A percentile compares a stretch with the other conserved stretches of the same genome.
These are phyloP conservation scores for Stemphylium vesicarium DNA, from an alignment of 2,329 filamentous ascomycete genomes.

Conservation along the genomic window DNA sequence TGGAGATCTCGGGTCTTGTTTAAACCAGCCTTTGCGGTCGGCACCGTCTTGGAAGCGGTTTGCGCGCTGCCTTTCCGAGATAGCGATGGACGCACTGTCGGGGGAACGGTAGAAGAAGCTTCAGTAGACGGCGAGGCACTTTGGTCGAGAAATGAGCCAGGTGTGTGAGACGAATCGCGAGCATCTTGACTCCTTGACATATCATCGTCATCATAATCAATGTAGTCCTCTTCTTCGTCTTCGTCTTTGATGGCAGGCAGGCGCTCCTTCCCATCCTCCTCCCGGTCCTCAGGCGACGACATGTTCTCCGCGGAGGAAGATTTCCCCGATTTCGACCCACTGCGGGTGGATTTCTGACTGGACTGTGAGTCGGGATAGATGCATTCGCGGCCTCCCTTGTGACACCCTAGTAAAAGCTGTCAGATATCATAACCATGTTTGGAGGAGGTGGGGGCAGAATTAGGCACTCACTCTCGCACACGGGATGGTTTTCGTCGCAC, in stretches of 20 bases:
- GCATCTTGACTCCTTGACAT: conserved; percentile 30
- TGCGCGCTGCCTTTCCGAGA: conserved; percentile 45
- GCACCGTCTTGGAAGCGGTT: conserved; percentile 20
- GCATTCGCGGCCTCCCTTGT: conserved; percentile 90
- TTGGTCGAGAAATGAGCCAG: conserved; percentile 52
- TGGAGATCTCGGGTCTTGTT: conserved; percentile 70
- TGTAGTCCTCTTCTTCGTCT: conserved; percentile 54
- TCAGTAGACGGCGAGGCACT: conserved; percentile 62
- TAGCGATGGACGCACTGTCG: conserved; percentile 35
- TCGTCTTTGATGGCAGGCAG: conserved; percentile 54
- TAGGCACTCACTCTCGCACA: conserved; percentile 72
- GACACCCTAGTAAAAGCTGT: conserved; percentile 67
- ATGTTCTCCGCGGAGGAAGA: conserved; percentile 55
- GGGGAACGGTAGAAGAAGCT: conserved; percentile 45
- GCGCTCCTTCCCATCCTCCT: conserved; percentile 49
- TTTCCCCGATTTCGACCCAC: conserved; percentile 52
- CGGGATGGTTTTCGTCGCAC: conserved; percentile 89
- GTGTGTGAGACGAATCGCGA: conserved; percentile 49
- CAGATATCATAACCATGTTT: conserved; percentile 19
- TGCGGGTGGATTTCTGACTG: conserved; percentile 57
- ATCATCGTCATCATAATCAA: conserved; percentile 31
- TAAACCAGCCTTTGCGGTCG: conserved; percentile 18
- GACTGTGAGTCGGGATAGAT: conserved; percentile 78
- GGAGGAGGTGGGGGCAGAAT: conserved; percentile 9
- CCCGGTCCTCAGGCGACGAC: conserved; percentile 60